Conservation (phyloP, 352 stramenopile species). For the Peronospora destructor region DNA sequence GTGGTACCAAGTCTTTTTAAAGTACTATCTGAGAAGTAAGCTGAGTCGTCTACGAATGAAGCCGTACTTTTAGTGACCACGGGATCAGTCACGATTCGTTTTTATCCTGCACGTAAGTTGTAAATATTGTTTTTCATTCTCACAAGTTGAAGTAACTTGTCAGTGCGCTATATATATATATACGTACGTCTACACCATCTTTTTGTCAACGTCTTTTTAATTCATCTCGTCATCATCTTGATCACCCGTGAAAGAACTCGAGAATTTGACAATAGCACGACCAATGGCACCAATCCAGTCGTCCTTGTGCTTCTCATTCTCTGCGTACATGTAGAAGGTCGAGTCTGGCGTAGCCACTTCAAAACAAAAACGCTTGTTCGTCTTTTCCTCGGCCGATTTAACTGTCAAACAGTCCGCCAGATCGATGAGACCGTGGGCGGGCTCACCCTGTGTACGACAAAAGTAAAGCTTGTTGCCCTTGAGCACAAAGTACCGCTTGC, state of each 20-base stretch:
- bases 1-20: slow-evolving; percentile 84
- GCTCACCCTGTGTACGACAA: slow-evolving; percentile 59
- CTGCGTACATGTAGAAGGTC: slow-evolving; percentile 89
- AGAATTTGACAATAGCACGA: slow-evolving; percentile 96
- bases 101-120: slow-evolving; percentile 18
- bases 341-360: slow-evolving; percentile 85
- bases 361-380: slow-evolving; percentile 88
- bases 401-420: slow-evolving; percentile 86
- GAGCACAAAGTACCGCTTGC: slow-evolving; percentile 86
- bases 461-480: slow-evolving; percentile 91
- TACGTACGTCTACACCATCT: slow-evolving; percentile 1
- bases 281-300: slow-evolving; percentile 94
- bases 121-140: slow-evolving; percentile 27
- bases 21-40: slow-evolving; percentile 76
- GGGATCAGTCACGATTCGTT: slow-evolving; percentile 5
- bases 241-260: slow-evolving; percentile 92
- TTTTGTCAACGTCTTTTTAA: background rate
- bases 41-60: slow-evolving; percentile 16
- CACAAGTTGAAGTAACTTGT: background rate
- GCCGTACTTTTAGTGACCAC: slow-evolving; percentile 1
- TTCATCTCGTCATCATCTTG: slow-evolving; percentile 67
- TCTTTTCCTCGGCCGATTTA: slow-evolving; percentile 89
- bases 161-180: slow-evolving; percentile 2
- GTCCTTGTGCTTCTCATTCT: slow-evolving; percentile 89
- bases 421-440: slow-evolving; percentile 86